phyloP scores from a whole-genome alignment of 345 rosid species.

The Bruguiera sexangula region DNA sequence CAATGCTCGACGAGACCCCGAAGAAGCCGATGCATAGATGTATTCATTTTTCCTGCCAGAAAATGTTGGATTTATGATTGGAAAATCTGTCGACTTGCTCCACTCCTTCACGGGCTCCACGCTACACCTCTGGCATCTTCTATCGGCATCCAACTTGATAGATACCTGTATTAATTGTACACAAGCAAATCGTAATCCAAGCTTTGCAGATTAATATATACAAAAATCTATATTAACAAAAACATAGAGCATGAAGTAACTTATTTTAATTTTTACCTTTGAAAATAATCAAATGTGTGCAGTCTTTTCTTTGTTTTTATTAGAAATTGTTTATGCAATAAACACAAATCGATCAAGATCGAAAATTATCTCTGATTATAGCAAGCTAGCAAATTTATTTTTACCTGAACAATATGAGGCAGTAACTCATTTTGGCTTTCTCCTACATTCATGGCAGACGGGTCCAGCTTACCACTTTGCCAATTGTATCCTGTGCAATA shows the following conservation, averaged over 20 bases:
- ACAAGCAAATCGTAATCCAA: too few species aligned
- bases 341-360: too few species aligned
- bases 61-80: conserved; percentile 51
- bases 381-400: background rate
- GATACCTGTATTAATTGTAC: conserved; percentile 35
- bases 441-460: conserved; percentile 61
- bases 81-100: conserved; percentile 74
- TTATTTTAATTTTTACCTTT: background rate
- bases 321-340: too few species aligned
- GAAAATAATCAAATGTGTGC: background rate
- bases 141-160: conserved; percentile 46
- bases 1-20: conserved; percentile 57
- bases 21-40: conserved; percentile 60
- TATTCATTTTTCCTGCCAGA: conserved; percentile 53
- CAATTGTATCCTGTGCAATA: conserved; percentile 61
- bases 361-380: too few species aligned
- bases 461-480: conserved; percentile 71
- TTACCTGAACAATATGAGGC: conserved; percentile 73
- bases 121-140: conserved; percentile 43
- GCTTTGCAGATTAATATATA: background rate
- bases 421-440: conserved; percentile 32
- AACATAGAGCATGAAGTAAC: background rate
- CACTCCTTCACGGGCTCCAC: conserved; percentile 51
- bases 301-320: too few species aligned
- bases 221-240: background rate